Conservation (phyloP, 1,284 basidiomycete species). For the Marasmius tenuissimus region DNA sequence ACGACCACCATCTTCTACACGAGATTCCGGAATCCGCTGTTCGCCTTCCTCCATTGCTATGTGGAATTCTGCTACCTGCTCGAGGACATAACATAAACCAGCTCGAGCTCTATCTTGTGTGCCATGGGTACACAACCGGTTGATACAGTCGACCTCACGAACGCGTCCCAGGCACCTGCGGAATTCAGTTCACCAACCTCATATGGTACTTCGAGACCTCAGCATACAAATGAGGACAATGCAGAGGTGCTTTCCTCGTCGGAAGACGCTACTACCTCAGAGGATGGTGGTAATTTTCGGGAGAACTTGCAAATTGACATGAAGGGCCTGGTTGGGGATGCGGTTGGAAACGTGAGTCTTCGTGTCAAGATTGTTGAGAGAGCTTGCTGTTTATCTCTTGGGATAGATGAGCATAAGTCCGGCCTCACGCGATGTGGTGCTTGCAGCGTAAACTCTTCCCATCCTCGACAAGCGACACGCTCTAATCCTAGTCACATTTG, state of each 20-base stretch:
- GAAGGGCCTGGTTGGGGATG: constrained; percentile 75
- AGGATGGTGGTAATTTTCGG: constrained; percentile 56
- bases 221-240: not conserved
- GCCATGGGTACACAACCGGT: no score
- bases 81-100: no score
- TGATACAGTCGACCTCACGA: no score
- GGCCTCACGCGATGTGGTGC: constrained; percentile 73
- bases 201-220: not conserved
- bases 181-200: not conserved
- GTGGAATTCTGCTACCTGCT: no score
- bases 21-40: no score
- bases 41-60: no score
- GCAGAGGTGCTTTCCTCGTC: not conserved
- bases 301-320: constrained; percentile 70
- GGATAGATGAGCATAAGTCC: constrained; percentile 81
- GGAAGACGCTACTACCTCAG: constrained; percentile 26
- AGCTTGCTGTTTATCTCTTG: not conserved
- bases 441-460: constrained; percentile 63
- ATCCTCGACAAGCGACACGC: not conserved
- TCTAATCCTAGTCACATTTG: constrained; percentile 3
- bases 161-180: not conserved
- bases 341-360: constrained; percentile 73
- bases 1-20: no score
- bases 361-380: not conserved
- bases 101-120: no score